These are phyloP conservation scores for Bipolaris zeicola DNA, from an alignment of 2,329 filamentous ascomycete genomes.

Conservation along the genomic window DNA sequence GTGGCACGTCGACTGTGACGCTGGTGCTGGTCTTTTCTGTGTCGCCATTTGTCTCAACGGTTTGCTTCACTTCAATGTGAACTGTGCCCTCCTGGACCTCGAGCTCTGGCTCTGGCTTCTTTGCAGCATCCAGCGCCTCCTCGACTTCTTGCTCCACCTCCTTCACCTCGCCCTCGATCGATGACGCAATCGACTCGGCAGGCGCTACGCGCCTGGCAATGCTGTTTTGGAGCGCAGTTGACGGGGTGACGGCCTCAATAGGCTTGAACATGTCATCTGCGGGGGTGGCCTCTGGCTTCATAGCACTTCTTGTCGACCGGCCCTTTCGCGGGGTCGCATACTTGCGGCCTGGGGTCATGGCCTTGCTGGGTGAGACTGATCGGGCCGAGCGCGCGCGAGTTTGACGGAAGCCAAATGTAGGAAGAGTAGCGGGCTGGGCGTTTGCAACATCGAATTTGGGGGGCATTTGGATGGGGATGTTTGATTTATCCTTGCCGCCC, in stretches of 20 bases:
- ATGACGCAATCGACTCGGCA: slow-evolving; percentile 39
- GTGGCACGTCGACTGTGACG: slow-evolving; percentile 77
- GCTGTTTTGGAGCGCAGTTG: slow-evolving; percentile 49
- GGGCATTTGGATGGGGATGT: slow-evolving; percentile 74
- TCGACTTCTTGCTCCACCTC: slow-evolving; percentile 16
- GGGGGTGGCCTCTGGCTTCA: slow-evolving; percentile 35
- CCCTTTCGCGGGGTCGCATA: slow-evolving; percentile 61
- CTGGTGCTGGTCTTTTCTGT: slow-evolving; percentile 73
- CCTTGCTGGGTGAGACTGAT: slow-evolving; percentile 64
- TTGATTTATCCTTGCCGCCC: slow-evolving; percentile 69
- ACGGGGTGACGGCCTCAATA: slow-evolving; percentile 54
- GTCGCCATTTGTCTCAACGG: slow-evolving; percentile 62
- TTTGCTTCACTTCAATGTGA: slow-evolving; percentile 72
- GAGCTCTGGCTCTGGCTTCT: slow-evolving; percentile 13
- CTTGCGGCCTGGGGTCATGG: slow-evolving; percentile 53
- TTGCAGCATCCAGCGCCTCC: slow-evolving; percentile 10
- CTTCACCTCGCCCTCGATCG: slow-evolving; percentile 52
- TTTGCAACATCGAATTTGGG: slow-evolving; percentile 73
- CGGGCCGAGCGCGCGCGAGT: slow-evolving; percentile 61
- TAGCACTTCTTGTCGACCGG: slow-evolving; percentile 52
- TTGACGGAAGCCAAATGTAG: slow-evolving; percentile 38
- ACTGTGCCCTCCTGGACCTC: slow-evolving; percentile 56
- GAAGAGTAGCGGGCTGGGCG: slow-evolving; percentile 29
- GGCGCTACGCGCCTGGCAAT: slow-evolving; percentile 40
- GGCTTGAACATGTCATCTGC: slow-evolving; percentile 48